Evolutionary conservation across 805 yeast genomes (phyloP).

Genomic region (Hermanozyma aechmeae): DNA sequence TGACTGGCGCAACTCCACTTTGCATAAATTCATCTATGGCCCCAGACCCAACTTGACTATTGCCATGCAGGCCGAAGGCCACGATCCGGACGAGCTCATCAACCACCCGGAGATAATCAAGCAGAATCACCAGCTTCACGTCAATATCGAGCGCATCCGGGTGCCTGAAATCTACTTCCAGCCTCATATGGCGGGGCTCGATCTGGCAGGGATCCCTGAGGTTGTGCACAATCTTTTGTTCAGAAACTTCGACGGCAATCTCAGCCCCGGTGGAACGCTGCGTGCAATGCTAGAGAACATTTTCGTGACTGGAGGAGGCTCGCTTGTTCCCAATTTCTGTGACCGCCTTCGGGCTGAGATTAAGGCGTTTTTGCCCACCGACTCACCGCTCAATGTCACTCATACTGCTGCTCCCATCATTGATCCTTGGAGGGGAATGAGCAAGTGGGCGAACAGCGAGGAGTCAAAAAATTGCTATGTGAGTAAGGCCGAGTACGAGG

Average conservation of each 20-base stretch:
- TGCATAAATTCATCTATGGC: conserved; percentile 85
- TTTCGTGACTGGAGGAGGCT: conserved; percentile 81
- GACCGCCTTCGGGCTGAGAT: conserved; percentile 65
- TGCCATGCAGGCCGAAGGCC: conserved; percentile 33
- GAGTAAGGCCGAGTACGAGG: conserved; percentile 69
- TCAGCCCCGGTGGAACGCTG: conserved; percentile 45
- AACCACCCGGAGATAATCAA: conserved; percentile 58
- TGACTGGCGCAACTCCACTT: conserved; percentile 73
- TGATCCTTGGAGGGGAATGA: conserved; percentile 96
- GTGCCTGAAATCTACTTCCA: conserved; percentile 90
- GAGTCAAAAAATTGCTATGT: conserved; percentile 42
- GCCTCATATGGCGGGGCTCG: conserved; percentile 90
- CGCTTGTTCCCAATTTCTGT: conserved; percentile 54
- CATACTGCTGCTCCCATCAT: conserved; percentile 56
- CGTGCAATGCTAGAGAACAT: conserved; percentile 50
- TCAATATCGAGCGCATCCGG: conserved; percentile 83
- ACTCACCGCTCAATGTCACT: conserved; percentile 50
- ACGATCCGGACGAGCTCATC: conserved; percentile 33
- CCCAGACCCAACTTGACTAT: conserved; percentile 72
- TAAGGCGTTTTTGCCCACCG: conserved; percentile 60
- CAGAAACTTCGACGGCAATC: conserved; percentile 50
- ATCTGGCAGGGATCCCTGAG: conserved; percentile 91
- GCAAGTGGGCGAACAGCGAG: conserved; percentile 53
- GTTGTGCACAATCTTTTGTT: conserved; percentile 57
- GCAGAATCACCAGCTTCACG: conserved; percentile 82